Evolutionary conservation across 2,329 filamentous ascomycete genomes (phyloP).

Genomic region (Aureobasidium sp.): DNA sequence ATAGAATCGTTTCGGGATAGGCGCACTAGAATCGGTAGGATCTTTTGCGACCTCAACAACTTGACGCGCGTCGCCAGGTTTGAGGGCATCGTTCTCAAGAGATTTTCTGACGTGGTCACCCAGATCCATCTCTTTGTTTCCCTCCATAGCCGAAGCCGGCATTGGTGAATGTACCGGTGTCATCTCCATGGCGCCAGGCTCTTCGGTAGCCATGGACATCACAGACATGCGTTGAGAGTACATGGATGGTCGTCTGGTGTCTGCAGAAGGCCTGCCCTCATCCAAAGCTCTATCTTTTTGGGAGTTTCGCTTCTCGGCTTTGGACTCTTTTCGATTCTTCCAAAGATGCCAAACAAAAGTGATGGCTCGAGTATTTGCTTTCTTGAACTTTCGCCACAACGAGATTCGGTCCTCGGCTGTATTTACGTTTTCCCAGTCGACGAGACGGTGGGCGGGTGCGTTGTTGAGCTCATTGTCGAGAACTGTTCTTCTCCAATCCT

Average conservation of each 20-base stretch:
- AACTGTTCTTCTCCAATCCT: constrained; percentile 86
- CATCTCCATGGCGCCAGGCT: constrained; percentile 77
- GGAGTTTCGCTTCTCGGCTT: constrained; percentile 42
- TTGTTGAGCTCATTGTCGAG: constrained; percentile 95
- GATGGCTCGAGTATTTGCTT: constrained; percentile 62
- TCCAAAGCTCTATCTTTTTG: constrained; percentile 44
- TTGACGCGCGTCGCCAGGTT: constrained; percentile 20
- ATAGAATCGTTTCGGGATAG: constrained; percentile 44
- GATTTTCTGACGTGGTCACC: constrained; percentile 13
- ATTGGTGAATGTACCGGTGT: constrained; percentile 83
- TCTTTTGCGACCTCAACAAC: constrained; percentile 25
- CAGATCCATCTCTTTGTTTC: constrained; percentile 29
- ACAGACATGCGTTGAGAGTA: constrained; percentile 48
- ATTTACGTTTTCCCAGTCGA: constrained; percentile 90
- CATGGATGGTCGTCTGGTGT: constrained; percentile 54
- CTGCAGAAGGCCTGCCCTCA: constrained; percentile 59
- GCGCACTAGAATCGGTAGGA: constrained; percentile 37
- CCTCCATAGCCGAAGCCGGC: constrained; percentile 44
- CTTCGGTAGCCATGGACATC: constrained; percentile 22
- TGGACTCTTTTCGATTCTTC: constrained; percentile 34
- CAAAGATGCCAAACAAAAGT: constrained; percentile 48
- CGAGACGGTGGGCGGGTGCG: constrained; percentile 81
- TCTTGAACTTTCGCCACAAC: constrained; percentile 82
- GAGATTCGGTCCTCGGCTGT: constrained; percentile 80
- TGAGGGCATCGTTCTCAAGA: constrained; percentile 19